Evolutionary conservation across 1,139 yeast species (phyloP), one percentile per base, ranked within the genome.

Genomic region (Taphrina deformans): DNA sequence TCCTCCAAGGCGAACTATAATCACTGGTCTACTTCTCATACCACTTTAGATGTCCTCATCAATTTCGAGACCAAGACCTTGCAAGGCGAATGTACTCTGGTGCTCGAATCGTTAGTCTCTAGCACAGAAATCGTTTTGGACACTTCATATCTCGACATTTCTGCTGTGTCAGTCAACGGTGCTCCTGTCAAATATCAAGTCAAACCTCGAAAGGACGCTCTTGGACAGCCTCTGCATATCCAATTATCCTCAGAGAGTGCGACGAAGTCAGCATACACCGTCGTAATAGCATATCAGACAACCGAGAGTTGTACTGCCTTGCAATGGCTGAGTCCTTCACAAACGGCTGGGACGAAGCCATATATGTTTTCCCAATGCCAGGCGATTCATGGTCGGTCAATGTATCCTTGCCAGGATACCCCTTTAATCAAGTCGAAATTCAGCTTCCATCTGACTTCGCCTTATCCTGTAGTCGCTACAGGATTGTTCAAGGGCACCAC

Each of bases 321-420:
- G 69, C 97, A 91, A 76, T 91, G 95, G 85, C 79, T 91, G 68
- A 85, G 83, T 56, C 86, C 88, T 48, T 85, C 83, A 64, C 89
- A 87, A 71, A 89, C 96, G n/a, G 87, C 86, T 62, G 96, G 93
- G 33, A 82, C 84, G 70, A 78, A 77, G 46, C 95, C 96, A 2
- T 88, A 89, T 75, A 81, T 91, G 71, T 91, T 90, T 75, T 89
- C 96, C 31, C 97, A 91, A 76, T 85, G 96, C 74, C 96, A 91
- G 77, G 90, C 97, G 40, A 89, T 88, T 69, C 97, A 91, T 73
- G 95, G 96, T 23, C 82, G 97, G 73, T 85, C 96, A 26, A 80
- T 91, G 71, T 86, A 88, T 77, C 97, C 97, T 1, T 88, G 92
- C 72, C 91, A 91, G 74, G 97, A 91, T 75, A 90, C 97, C 0